Base-by-base conservation (phyloP, 305 asterid species). In the Solanum chacoense region DNA sequence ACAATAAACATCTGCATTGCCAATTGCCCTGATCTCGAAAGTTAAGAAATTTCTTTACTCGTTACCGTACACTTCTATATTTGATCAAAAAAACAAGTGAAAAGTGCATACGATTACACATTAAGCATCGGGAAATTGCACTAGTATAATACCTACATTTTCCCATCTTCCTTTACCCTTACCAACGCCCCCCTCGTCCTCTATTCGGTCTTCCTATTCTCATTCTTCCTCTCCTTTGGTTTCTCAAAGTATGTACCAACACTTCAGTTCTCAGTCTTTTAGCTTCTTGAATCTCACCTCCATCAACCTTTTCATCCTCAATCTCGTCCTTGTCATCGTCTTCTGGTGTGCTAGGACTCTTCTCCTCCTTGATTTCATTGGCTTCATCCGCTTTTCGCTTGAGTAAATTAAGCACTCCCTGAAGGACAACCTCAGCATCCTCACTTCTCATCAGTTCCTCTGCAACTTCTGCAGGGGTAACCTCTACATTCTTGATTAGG, bases 391-490 rank as follows among this genome's bases (percentile, higher is more conserved):
- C 91, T 88, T 91, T 95, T 38, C 90, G 88, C 87, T 93, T 92
- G 13, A 95, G 92, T 92, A 94, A 87, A 87, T 88, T 91, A 79
- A 94, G 18, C 59, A 94, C 94, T 4, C 96, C 97, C 36, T 92
- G 79, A 12, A 94, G 93, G 5, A 94, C 96, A 42, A 89, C 88
- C 40, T 94, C 94, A n/a, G 85, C 89, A 73, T 93, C 94, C 83
- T 94, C 98, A 26, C 85, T 93, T 86, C 96, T 93, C 98, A 95
- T 94, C 88, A 95, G 91, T 67, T 94, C 94, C 89, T 95, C 98
- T 2, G 98, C 98, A 36, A 94, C 84, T 84, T 93, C 96, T 3
- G 98, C 96, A 2, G 98, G 98, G 6, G 95, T 90, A 13, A 91
- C 91, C 87, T 94, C 89, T 4, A 91, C 89, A 75, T 94, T 91